phyloP scores from a whole-genome alignment of 192 early-diverging fungal genomes.

The Pilaira anomala region DNA sequence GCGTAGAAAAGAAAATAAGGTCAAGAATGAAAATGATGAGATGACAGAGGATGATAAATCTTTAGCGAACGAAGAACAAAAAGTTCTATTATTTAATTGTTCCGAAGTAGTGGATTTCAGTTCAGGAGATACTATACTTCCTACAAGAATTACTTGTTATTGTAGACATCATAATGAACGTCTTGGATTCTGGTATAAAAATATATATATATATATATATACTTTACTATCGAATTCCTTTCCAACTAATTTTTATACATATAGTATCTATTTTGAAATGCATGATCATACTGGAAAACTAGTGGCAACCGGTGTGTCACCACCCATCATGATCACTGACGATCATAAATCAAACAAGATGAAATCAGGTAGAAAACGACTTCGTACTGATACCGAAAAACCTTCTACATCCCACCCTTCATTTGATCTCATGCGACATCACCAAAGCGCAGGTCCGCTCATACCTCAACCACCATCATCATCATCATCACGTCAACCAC shows the following conservation, averaged over 20 bases:
- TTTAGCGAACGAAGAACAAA: constrained; percentile 70
- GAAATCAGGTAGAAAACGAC: constrained; percentile 37
- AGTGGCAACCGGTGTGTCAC: constrained; percentile 83
- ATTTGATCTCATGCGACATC: background rate
- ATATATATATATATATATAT: background rate
- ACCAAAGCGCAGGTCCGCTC: constrained; percentile 10
- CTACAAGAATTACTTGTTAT: constrained; percentile 97
- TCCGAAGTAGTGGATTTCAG: constrained; percentile 82
- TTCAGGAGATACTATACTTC: constrained; percentile 85
- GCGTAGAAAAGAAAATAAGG: constrained; percentile 53
- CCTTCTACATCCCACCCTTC: background rate
- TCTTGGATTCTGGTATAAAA: constrained; percentile 72
- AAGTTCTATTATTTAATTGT: constrained; percentile 89
- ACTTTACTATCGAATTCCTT: background rate
- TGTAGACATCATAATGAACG: constrained; percentile 95
- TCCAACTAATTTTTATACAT: too few relatives aligned
- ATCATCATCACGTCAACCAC: background rate
- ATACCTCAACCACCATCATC: constrained; percentile 1
- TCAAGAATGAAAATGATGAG: constrained; percentile 16
- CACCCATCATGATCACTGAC: constrained; percentile 96
- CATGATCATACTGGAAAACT: constrained; percentile 64
- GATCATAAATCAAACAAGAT: constrained; percentile 90
- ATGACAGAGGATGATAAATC: constrained; percentile 52
- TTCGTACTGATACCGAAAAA: constrained; percentile 37
- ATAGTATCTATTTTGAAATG: constrained; percentile 74